Evolutionary conservation across 2,329 filamentous ascomycete species (phyloP).

Genomic region (Scorias spongiosa): DNA sequence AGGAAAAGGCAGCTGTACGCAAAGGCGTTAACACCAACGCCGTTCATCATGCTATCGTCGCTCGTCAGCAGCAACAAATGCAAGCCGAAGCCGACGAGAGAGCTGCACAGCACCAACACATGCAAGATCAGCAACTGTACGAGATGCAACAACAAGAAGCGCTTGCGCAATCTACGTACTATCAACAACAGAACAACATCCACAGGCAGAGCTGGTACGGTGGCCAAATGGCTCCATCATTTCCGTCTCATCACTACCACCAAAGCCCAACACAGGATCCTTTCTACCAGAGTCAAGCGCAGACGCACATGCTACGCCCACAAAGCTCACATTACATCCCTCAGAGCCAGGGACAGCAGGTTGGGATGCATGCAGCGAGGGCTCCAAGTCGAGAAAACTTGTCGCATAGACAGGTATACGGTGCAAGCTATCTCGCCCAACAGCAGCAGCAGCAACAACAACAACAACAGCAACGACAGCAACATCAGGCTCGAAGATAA

Average conservation of each 20-base stretch:
- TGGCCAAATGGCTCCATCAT: no score
- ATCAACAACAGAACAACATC: neutral
- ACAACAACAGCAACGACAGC: slow-evolving; percentile 1
- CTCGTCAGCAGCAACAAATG: slow-evolving; percentile 35
- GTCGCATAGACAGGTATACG: slow-evolving; percentile 9
- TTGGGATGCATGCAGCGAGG: no score
- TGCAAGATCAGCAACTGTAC: slow-evolving; percentile 16
- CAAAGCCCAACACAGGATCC: no score
- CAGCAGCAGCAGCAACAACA: slow-evolving; percentile 2
- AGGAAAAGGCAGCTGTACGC: slow-evolving; percentile 57
- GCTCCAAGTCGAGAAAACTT: slow-evolving; percentile 1
- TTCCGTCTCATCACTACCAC: no score
- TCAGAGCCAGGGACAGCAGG: no score
- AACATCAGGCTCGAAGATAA: neutral
- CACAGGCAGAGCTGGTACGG: neutral
- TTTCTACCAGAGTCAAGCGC: no score
- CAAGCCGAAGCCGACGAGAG: slow-evolving; percentile 24
- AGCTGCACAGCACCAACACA: slow-evolving; percentile 21
- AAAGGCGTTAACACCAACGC: slow-evolving; percentile 46
- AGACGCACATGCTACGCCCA: no score
- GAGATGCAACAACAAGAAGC: slow-evolving; percentile 12
- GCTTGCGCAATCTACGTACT: slow-evolving; percentile 1
- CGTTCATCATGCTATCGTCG: slow-evolving; percentile 53
- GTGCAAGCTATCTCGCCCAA: neutral
- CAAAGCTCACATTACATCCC: no score